Evolutionary conservation across 805 yeast genomes (phyloP).

Genomic region (Myxozyma neotropica): DNA sequence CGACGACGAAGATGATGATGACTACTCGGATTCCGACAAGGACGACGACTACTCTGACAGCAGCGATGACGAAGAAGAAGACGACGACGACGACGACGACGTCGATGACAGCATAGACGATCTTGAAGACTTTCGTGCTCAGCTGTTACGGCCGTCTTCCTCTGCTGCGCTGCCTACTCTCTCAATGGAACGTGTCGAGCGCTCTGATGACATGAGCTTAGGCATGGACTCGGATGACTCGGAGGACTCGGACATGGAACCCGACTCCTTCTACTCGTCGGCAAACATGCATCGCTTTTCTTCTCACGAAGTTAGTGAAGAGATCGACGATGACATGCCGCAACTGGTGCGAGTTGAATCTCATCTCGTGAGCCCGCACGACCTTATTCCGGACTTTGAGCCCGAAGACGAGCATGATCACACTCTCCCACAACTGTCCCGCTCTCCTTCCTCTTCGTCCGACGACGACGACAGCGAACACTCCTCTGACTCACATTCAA

Average conservation of each 20-base stretch:
- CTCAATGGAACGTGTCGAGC: too few relatives aligned
- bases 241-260: conserved; percentile 30
- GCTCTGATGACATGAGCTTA: too few relatives aligned
- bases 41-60: conserved; percentile 33
- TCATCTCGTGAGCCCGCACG: conserved; percentile 7
- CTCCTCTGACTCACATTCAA: background rate
- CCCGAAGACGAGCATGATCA: background rate
- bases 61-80: conserved; percentile 28
- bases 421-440: conserved; percentile 15
- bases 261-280: conserved; percentile 12
- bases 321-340: conserved; percentile 12
- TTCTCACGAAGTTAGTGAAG: background rate
- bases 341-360: conserved; percentile 17
- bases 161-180: background rate
- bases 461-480: conserved; percentile 14
- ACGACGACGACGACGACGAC: conserved; percentile 39
- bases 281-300: conserved; percentile 18
- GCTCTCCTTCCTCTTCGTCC: conserved; percentile 8
- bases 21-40: conserved; percentile 40
- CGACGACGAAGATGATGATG: conserved; percentile 42
- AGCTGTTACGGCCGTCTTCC: background rate
- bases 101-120: conserved; percentile 40
- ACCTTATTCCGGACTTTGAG: background rate
- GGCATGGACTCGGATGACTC: background rate
- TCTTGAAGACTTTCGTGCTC: background rate